Percentiles rank a stretch among this genome's conserved stretches.
Conservation (phyloP, 495 filamentous ascomycete species). For the Talaromyces liani region DNA sequence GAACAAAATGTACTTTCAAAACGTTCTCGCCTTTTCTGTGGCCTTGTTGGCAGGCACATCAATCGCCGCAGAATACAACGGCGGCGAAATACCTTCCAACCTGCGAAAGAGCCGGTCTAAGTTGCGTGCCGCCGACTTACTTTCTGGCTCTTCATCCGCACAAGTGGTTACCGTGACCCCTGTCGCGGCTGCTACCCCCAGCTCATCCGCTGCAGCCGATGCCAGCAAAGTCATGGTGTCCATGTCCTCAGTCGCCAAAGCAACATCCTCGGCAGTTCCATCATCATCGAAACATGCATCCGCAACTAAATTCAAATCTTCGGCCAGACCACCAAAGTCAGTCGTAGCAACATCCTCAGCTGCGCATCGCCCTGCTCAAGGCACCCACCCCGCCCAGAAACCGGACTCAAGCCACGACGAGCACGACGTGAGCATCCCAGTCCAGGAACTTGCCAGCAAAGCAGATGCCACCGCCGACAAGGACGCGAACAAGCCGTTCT, state of each 20-base stretch:
- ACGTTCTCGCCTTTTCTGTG: constrained; percentile 13
- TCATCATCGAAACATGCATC: neutral
- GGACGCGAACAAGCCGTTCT: neutral
- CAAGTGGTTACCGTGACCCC: neutral
- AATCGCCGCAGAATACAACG: constrained; percentile 11
- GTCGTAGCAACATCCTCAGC: neutral
- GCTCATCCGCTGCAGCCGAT: neutral
- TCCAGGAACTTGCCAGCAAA: neutral
- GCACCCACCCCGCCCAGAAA: neutral
- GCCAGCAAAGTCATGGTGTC: neutral
- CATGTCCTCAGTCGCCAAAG: neutral
- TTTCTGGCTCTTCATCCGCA: neutral
- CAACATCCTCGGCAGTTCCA: neutral
- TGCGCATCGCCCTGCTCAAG: neutral
- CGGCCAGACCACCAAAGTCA: neutral
- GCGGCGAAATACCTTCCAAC: neutral
- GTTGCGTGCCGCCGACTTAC: neutral
- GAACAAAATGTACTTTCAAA: constrained; percentile 19
- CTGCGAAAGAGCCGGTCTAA: neutral
- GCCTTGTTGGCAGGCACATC: constrained; percentile 17
- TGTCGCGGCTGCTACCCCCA: neutral
- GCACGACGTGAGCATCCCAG: neutral
- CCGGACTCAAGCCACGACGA: neutral
- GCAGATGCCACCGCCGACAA: neutral
- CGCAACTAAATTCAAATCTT: neutral